Base-by-base conservation (phyloP, 352 stramenopile genomes). In the Globisporangium solare region DNA sequence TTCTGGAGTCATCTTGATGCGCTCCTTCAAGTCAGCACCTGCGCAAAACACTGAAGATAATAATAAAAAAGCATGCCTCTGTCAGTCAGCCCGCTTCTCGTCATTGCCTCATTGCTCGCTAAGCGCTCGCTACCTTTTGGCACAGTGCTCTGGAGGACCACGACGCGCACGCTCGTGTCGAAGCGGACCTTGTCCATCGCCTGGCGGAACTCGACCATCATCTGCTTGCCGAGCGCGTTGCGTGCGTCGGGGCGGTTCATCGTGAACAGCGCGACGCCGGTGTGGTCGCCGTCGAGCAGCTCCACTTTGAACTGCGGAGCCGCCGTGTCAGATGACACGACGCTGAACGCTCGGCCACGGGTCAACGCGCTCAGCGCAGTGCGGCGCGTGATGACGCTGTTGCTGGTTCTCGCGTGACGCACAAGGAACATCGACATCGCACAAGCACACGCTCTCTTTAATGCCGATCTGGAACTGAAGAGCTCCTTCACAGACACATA, bases 21-120 rank as follows among this genome's bases (percentile, higher is more conserved):
- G 81, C 73, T 98, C 89, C 63, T 97, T 97, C 15, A 97, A 60
- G 48, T 97, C 89, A 21, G 86, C 89, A 8, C 89, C 89, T 8
- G 88, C 89, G 41, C 88, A 97, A 60, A 97, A 97, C 15, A 96
- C 88, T 73, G 18, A 3, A 21, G 20, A 14, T n/a, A n/a, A n/a
- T n/a, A n/a, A n/a, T 14, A 47, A 6, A 27, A 6, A 21, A 21
- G 21, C 31, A 35, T 21, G n/a, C 5, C n/a, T 47, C 18, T 24
- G 31, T 14, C 3, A 51, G 20, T 27, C 22, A 10, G 1, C 2
- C 48, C 2, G 17, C 37, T 35, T 43, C 12, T 43, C 3, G n/a
- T 6, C 45, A 35, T n/a, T 6, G 21, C 13, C 27, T 6, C 12
- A 58, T 42, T 20, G 37, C 6, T 32, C 32, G 22, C 14, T 42